Percentiles rank a stretch among this genome's conserved stretches.
Conservation (phyloP, 805 yeast genomes). For the Hanseniaspora thailandica region DNA sequence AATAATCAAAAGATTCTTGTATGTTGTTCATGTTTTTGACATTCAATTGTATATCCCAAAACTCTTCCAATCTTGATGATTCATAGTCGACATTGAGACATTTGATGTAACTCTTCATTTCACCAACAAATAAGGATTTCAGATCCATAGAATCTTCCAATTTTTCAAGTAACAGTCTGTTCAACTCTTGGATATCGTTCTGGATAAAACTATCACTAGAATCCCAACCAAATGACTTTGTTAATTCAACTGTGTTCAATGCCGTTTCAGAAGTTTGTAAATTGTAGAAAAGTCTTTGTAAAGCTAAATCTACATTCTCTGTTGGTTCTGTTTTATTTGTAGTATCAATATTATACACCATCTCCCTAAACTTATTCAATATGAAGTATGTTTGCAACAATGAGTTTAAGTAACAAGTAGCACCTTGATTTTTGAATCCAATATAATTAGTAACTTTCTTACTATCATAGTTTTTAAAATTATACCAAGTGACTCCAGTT, state of each 20-base stretch:
- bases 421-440: slow-evolving; percentile 93
- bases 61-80: slow-evolving; percentile 82
- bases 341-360: slow-evolving; percentile 85
- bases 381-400: slow-evolving; percentile 80
- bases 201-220: slow-evolving; percentile 90
- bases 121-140: slow-evolving; percentile 82
- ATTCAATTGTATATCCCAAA: slow-evolving; percentile 95
- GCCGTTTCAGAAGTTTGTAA: slow-evolving; percentile 64
- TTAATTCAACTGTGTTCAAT: slow-evolving; percentile 73
- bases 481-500: slow-evolving; percentile 92
- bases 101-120: slow-evolving; percentile 87
- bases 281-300: slow-evolving; percentile 78
- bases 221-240: slow-evolving; percentile 95
- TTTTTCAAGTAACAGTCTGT: slow-evolving; percentile 88
- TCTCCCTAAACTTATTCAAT: slow-evolving; percentile 67
- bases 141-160: slow-evolving; percentile 78
- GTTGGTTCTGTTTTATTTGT: slow-evolving; percentile 37
- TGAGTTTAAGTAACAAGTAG: slow-evolving; percentile 93
- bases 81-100: slow-evolving; percentile 91
- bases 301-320: slow-evolving; percentile 63
- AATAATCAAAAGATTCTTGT: slow-evolving; percentile 67
- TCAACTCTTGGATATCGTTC: slow-evolving; percentile 94
- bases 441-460: slow-evolving; percentile 80
- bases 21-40: slow-evolving; percentile 72
- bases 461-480: slow-evolving; percentile 72